phyloP scores from a whole-genome alignment of 1,284 basidiomycete species.

The Ganoderma multipileum region DNA sequence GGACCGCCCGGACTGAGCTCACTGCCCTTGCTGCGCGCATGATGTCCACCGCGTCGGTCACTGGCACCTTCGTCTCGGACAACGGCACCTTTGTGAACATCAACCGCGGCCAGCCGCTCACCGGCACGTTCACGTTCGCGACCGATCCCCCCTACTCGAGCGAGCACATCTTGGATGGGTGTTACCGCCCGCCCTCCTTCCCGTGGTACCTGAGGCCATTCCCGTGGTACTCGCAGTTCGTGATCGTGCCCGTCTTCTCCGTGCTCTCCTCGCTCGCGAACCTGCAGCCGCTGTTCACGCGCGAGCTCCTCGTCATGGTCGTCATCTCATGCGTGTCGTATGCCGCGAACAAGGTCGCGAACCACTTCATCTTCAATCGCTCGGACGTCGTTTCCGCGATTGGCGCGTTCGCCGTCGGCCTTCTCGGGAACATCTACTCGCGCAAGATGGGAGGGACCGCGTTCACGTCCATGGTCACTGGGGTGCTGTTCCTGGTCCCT shows the following conservation, averaged over 20 bases:
- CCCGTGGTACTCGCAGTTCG: slow-evolving; percentile 77
- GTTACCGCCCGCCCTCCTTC: slow-evolving; percentile 68
- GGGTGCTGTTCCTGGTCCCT: slow-evolving; percentile 85
- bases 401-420: slow-evolving; percentile 84
- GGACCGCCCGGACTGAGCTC: slow-evolving; percentile 58
- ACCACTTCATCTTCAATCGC: slow-evolving; percentile 86
- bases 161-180: slow-evolving; percentile 65
- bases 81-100: slow-evolving; percentile 54
- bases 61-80: slow-evolving; percentile 74
- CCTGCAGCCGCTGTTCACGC: slow-evolving; percentile 75
- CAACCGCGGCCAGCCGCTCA: slow-evolving; percentile 53
- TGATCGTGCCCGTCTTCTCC: slow-evolving; percentile 87
- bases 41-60: slow-evolving; percentile 56
- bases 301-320: slow-evolving; percentile 84
- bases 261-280: slow-evolving; percentile 77
- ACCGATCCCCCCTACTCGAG: slow-evolving; percentile 53
- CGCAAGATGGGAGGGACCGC: slow-evolving; percentile 88
- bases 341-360: slow-evolving; percentile 79
- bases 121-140: slow-evolving; percentile 80
- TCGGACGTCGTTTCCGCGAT: slow-evolving; percentile 88
- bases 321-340: slow-evolving; percentile 84
- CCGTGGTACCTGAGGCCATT: slow-evolving; percentile 84
- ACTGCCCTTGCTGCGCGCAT: slow-evolving; percentile 57
- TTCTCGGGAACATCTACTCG: slow-evolving; percentile 86
- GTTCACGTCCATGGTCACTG: slow-evolving; percentile 90